Base-by-base conservation (phyloP, 2,329 filamentous ascomycete genomes). In the Helicocarpus griseus region DNA sequence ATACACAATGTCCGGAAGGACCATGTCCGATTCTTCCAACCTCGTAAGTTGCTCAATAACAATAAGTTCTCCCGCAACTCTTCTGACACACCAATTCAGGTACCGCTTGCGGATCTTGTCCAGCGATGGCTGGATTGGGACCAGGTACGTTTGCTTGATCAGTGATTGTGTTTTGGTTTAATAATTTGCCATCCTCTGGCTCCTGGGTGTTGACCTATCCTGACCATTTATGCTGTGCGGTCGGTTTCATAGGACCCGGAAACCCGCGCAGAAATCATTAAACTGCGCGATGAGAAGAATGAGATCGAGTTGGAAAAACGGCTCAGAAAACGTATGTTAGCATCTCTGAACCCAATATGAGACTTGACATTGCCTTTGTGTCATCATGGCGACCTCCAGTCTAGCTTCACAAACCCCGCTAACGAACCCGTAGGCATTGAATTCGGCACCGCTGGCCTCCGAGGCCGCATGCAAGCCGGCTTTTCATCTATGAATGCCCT, bases 391-490 rank as follows among this genome's bases (percentile, higher is more conserved):
- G n/a, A n/a, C n/a, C n/a, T n/a, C n/a, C n/a, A n/a, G n/a, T n/a
- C n/a, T n/a, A n/a, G n/a, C n/a, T n/a, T n/a, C n/a, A n/a, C n/a
- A n/a, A n/a, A n/a, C n/a, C n/a, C n/a, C 31, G 13, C 21, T 53
- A 21, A 48, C 14, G 22, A 24, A 39, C 7, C 26, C 29, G 48
- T 50, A 72, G 69, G 71, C 24, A 82, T 83, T 53, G 73, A 79
- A 41, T 83, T 83, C 57, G 80, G 80, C 22, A 83, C 79, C 5
- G 78, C 79, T 36, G 81, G 81, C 39, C 70, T 85, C 7, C 73
- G 81, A 43, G 79, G 79, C n/a, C 73, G 75, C 35, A 85, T 85
- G 81, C 76, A 80, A 58, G 81, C 80, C 41, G 81, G 81, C 4
- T 84, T 83, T 62, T 74, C 80, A 2, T 77, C 74, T 57, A 78